Base-by-base conservation (phyloP, 495 filamentous ascomycete genomes). In the Aspergillus carlsbadensis region DNA sequence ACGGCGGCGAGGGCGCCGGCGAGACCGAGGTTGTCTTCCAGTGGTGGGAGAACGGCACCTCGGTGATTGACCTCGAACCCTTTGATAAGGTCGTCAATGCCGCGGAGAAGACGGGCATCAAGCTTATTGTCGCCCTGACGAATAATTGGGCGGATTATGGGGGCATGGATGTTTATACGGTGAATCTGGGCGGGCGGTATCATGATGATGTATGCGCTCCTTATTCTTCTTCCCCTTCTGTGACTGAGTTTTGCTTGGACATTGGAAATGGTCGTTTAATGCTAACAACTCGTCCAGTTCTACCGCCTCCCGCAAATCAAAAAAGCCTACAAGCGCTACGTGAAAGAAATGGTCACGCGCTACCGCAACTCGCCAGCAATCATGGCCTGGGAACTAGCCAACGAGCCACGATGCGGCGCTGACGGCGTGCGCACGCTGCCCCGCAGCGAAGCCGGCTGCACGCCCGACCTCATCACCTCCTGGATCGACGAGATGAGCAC, bases 351-450 rank as follows among this genome's bases (percentile, higher is more conserved):
- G n/a, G 76, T 90, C 5, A 70, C 63, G 20, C 78, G 84, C n/a
- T 88, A 87, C 68, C 65, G 63, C 10, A 70, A 64, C 40, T 81
- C 77, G 5, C 49, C 75, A 0, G 80, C 84, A 10, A 76, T 88
- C 59, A 83, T 89, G 63, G 80, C 83, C 5, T 89, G 86, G 86
- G 84, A 88, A 59, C 73, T 88, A 1, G 78, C 71, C 31, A 89
- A 89, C 64, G 86, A 88, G 69, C 80, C 84, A 5, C 75, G 84
- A 53, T 88, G 85, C 73, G 75, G 74, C 26, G 82, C 58, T 14
- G 58, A 60, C 45, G 58, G 58, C 10, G 31, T 41, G 6, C 58
- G 58, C 13, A 60, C 52, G 14, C 52, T 60, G 14, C 58, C 58
- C 18, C 31, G 46, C 3, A 60, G 58, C 45, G 33, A 39, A 1